A percentile compares a stretch with the other conserved stretches of the same genome.
Conservation (phyloP, 2,329 filamentous ascomycete species). For the Nigrograna mackinnonii region DNA sequence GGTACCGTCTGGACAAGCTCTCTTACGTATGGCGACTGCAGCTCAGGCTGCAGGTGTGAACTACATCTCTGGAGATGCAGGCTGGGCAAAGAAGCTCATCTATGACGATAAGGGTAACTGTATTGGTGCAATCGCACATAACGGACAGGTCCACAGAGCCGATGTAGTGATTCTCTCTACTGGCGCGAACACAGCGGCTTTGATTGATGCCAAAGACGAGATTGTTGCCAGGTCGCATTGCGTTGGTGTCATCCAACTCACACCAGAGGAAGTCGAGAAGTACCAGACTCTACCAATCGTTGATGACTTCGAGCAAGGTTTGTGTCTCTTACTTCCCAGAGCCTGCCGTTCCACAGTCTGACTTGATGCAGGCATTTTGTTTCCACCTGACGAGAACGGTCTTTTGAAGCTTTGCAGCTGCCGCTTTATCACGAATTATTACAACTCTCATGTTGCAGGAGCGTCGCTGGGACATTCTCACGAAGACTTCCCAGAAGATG, state of each 20-base stretch:
- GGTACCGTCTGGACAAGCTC: slow-evolving; percentile 58
- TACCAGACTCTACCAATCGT: slow-evolving; percentile 24
- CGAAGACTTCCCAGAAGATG: background rate
- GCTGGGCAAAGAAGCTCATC: slow-evolving; percentile 24
- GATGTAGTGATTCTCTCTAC: slow-evolving; percentile 51
- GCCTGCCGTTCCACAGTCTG: background rate
- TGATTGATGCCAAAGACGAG: slow-evolving; percentile 19
- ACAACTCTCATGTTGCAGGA: slow-evolving; percentile 1
- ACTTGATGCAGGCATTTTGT: slow-evolving; percentile 13
- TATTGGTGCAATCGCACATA: slow-evolving; percentile 7
- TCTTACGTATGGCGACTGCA: slow-evolving; percentile 56
- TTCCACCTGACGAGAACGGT: slow-evolving; percentile 20
- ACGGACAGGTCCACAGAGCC: slow-evolving; percentile 13
- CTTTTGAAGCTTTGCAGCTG: slow-evolving; percentile 16
- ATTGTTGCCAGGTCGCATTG: slow-evolving; percentile 21
- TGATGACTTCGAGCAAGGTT: slow-evolving; percentile 21
- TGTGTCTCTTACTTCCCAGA: no score
- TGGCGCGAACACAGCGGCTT: slow-evolving; percentile 52
- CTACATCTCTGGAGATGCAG: slow-evolving; percentile 13
- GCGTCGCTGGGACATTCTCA: background rate
- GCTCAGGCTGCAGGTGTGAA: slow-evolving; percentile 53
- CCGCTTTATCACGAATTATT: slow-evolving; percentile 18
- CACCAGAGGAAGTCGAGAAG: slow-evolving; percentile 24
- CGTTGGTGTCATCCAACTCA: slow-evolving; percentile 31
- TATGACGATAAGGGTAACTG: slow-evolving; percentile 18